phyloP scores from a whole-genome alignment of 1,284 basidiomycete genomes.

The Schizophyllum amplum region DNA sequence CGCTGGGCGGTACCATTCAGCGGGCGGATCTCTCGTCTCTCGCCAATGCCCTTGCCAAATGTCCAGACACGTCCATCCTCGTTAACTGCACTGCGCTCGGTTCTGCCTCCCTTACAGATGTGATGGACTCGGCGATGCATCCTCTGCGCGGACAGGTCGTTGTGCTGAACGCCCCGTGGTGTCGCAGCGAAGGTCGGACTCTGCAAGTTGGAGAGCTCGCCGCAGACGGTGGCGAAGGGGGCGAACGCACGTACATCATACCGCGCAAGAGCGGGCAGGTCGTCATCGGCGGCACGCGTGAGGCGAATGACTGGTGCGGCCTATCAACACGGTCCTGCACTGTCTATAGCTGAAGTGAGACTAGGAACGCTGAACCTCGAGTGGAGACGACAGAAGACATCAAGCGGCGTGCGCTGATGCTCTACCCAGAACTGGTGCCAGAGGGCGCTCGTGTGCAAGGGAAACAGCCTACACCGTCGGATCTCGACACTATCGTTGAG shows the following conservation, averaged over 20 bases:
- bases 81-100: conserved; percentile 17
- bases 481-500: conserved; percentile 14
- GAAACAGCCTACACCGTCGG: conserved; percentile 8
- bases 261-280: conserved; percentile 17
- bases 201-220: conserved; percentile 8
- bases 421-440: conserved; percentile 14
- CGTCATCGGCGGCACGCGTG: conserved; percentile 15
- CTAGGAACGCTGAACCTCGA: conserved; percentile 10
- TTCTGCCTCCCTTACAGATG: conserved; percentile 11
- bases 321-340: not conserved
- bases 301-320: conserved; percentile 16
- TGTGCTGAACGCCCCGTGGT: conserved; percentile 17
- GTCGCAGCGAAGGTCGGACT: conserved; percentile 15
- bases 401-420: conserved; percentile 12
- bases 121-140: conserved; percentile 15
- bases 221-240: conserved; percentile 10
- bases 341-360: not conserved
- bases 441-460: not conserved
- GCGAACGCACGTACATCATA: conserved; percentile 18
- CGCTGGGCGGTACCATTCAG: conserved; percentile 12
- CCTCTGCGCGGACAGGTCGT: conserved; percentile 18
- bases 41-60: not conserved
- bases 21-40: not conserved
- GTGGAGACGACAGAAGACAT: conserved; percentile 14
- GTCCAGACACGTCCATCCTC: conserved; percentile 8